Evolutionary conservation across 2,329 filamentous ascomycete species (phyloP), one percentile per base, ranked within the genome.

Genomic region (Daldinia sp.): DNA sequence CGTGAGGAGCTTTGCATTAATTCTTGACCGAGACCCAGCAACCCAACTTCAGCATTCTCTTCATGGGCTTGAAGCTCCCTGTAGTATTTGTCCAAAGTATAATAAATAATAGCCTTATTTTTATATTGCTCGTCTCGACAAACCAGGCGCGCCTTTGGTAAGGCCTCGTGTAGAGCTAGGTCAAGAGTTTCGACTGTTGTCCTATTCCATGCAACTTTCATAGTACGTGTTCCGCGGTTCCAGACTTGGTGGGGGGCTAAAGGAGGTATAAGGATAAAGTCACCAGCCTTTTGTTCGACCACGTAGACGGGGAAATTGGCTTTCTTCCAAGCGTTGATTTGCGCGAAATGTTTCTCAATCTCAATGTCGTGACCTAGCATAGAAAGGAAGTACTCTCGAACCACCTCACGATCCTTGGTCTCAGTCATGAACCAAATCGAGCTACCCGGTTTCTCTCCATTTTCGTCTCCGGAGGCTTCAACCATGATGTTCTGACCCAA

Each of bases 361-460:
- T 98, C 95, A 68, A 98, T 94, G 74, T 99, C 95, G 77, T 99
- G 96, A 1, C 96, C 96, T 4, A 99, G 86, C 79, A 93, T 92
- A 1, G 94, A 97, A 55, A 97, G 83, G 83, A 97, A 99, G 79
- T 97, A 98, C 76, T 98, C 95, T 0, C 94, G 91, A 2, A 98
- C 94, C 3, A 95, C 86, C 68, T 94, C 91, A 1, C 96, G 90
- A 76, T 99, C 96, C 75, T 96, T 97, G 39, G 90, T 94, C 78
- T 98, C 94, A 0, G 96, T 98, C 96, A 99, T 98, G 78, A 98
- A 97, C 96, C 96, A 99, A 41, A 99, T 88, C 0, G 96, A 98
- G 61, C 93, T 97, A 1, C 96, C 96, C 1, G 92, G 88, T 70
- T 90, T 92, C 76, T 96, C 93, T 4, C 92, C 93, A 57, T 92